Percentiles rank a stretch among this genome's conserved stretches.
phyloP scores from a whole-genome alignment of 805 yeast genomes.

The Kuraishia borneana region DNA sequence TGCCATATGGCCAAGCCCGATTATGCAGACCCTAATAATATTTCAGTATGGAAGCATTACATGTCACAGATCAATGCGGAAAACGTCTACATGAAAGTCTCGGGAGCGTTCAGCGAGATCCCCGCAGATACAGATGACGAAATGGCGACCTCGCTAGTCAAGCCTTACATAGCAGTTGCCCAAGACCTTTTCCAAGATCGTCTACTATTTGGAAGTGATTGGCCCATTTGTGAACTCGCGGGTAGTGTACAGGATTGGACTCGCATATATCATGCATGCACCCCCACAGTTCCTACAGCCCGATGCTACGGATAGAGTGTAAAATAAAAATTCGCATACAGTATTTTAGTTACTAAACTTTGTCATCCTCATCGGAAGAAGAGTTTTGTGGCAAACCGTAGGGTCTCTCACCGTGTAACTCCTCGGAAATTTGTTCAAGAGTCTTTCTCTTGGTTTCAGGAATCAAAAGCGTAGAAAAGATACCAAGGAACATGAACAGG shows the following conservation, averaged over 20 bases:
- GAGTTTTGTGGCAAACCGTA: background rate
- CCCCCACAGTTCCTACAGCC: background rate
- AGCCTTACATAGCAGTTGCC: constrained; percentile 22
- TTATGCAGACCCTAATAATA: constrained; percentile 7
- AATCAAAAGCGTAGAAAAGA: constrained; percentile 49
- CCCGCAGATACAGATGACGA: constrained; percentile 9
- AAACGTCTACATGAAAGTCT: constrained; percentile 21
- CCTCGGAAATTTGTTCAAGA: constrained; percentile 72
- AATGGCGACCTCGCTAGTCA: constrained; percentile 9
- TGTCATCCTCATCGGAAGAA: constrained; percentile 1
- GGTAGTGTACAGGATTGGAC: constrained; percentile 3
- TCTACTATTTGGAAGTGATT: constrained; percentile 31
- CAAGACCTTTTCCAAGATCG: constrained; percentile 15
- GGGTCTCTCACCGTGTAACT: constrained; percentile 71
- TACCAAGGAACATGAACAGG: constrained; percentile 79
- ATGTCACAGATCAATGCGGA: constrained; percentile 8
- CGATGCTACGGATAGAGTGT: too few species aligned
- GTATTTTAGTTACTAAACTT: background rate
- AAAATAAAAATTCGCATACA: background rate
- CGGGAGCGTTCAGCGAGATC: constrained; percentile 30
- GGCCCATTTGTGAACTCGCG: constrained; percentile 28
- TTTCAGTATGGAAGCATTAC: constrained; percentile 11
- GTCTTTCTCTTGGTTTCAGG: constrained; percentile 93
- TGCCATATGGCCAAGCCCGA: constrained; percentile 34
- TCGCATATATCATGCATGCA: background rate